These are phyloP conservation scores for Vicia sativa DNA, from an alignment of 306 rosid genomes.

Conservation along the genomic window DNA sequence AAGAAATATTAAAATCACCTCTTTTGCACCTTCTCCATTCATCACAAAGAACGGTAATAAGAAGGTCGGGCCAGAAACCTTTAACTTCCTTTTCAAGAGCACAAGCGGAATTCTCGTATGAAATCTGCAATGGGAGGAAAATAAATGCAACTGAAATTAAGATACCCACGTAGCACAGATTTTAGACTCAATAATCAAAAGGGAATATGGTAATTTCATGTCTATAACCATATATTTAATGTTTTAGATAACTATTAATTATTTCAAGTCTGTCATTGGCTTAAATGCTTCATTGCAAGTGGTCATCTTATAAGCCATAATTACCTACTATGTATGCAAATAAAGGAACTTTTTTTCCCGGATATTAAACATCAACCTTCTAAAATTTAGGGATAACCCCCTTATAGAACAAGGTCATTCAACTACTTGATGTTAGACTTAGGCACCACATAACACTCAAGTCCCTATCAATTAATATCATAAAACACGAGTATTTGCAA, in stretches of 20 bases:
- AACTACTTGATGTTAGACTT: background rate
- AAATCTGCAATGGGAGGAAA: slow-evolving; percentile 56
- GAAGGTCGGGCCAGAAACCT: slow-evolving; percentile 84
- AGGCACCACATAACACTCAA: background rate
- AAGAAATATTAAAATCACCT: slow-evolving; percentile 53
- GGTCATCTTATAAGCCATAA: slow-evolving; percentile 21
- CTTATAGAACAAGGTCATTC: background rate
- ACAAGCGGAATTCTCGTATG: slow-evolving; percentile 63
- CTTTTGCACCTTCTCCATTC: slow-evolving; percentile 92
- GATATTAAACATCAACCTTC: slow-evolving; percentile 3
- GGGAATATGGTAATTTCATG: slow-evolving; percentile 17
- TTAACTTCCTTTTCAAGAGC: slow-evolving; percentile 67
- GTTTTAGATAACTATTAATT: slow-evolving; percentile 23
- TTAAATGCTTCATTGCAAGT: slow-evolving; percentile 16
- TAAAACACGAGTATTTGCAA: too few species aligned
- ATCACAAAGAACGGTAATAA: slow-evolving; percentile 62
- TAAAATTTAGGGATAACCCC: slow-evolving; percentile 8
- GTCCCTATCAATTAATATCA: too few species aligned
- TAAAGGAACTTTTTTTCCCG: slow-evolving; percentile 9
- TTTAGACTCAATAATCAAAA: slow-evolving; percentile 24
- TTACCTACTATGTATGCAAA: slow-evolving; percentile 18
- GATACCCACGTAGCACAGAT: slow-evolving; percentile 12
- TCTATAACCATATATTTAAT: slow-evolving; percentile 5
- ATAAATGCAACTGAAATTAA: slow-evolving; percentile 27
- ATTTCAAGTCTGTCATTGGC: slow-evolving; percentile 11